phyloP scores from a whole-genome alignment of 1,139 yeast species.

The Pichia kudriavzevii region DNA sequence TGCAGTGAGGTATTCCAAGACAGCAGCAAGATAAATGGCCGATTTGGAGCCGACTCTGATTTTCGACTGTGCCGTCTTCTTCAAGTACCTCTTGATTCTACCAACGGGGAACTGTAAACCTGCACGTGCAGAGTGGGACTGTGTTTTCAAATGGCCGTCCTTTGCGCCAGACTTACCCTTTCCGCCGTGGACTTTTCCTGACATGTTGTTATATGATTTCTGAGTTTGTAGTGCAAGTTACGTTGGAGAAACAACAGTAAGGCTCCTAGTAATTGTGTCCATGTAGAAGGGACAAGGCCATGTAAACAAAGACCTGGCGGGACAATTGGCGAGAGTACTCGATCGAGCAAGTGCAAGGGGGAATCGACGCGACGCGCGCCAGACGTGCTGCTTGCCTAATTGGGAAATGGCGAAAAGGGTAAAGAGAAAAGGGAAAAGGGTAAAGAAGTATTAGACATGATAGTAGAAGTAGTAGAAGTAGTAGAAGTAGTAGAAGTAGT shows the following conservation, averaged over 20 bases:
- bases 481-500: too few relatives aligned
- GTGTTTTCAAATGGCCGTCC: constrained; percentile 55
- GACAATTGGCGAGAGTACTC: too few relatives aligned
- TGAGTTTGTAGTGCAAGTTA: too few relatives aligned
- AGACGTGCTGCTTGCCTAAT: too few relatives aligned
- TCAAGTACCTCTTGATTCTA: constrained; percentile 92
- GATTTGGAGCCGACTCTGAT: constrained; percentile 91
- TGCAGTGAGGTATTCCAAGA: constrained; percentile 91
- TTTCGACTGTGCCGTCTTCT: constrained; percentile 85
- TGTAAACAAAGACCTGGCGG: too few relatives aligned
- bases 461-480: too few relatives aligned
- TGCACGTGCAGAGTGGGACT: constrained; percentile 94
- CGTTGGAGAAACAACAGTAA: not conserved
- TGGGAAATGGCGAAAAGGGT: too few relatives aligned
- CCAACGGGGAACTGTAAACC: constrained; percentile 99
- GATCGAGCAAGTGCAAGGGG: too few relatives aligned
- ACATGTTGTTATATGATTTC: constrained; percentile 39
- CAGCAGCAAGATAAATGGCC: constrained; percentile 80
- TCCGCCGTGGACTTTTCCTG: constrained; percentile 97
- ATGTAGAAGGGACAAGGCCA: not conserved
- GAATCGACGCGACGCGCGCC: too few relatives aligned
- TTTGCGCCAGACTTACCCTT: constrained; percentile 85
- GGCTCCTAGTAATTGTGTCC: not conserved
- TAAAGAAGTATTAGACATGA: too few relatives aligned
- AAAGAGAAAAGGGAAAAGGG: too few relatives aligned